Evolutionary conservation across 148 eudicot species (phyloP), one percentile per base, ranked within the genome.

Genomic region (Fagopyrum tataricum): DNA sequence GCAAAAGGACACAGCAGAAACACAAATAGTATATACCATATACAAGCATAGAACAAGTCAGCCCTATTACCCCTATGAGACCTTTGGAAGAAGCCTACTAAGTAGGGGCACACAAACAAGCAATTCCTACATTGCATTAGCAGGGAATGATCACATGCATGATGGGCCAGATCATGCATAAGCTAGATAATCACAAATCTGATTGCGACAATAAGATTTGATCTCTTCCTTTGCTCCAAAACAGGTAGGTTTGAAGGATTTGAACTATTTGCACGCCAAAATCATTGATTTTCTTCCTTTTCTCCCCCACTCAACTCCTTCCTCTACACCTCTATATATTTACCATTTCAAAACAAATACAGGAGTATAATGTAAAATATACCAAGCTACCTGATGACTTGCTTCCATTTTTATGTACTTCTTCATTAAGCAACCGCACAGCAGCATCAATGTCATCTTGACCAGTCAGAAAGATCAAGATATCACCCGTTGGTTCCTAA

Each of bases 361-460:
- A 61, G 67, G 17, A 24, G 67, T 26, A 61, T 12, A 24, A 11
- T 61, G 67, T n/a, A 24, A 26, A 61, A 61, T 61, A 61, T 61
- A 68, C 47, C 21, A 72, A 66, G 74, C 42, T 84, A 96, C 99
- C 99, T 82, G 78, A 76, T 73, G 81, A 75, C 69, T 73, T 62
- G 78, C 86, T 88, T 51, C 77, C 77, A 71, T 62, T 74, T 70
- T 52, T 80, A 74, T 84, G 92, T 71, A 91, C 78, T 85, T 96
- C 90, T 85, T 96, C 99, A 62, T 82, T 84, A 72, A 96, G 88
- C 86, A 96, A 81, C 77, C 82, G 94, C 41, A 90, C 84, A 62
- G 99, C 94, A 77, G 91, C 83, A 72, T 92, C 97, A 61, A 96
- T 92, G 82, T 96, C 99, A 88, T 96, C 99, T 90, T 96, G 94